Base-by-base conservation (phyloP, 2,329 filamentous ascomycete species). In the Spiromastix sp. region DNA sequence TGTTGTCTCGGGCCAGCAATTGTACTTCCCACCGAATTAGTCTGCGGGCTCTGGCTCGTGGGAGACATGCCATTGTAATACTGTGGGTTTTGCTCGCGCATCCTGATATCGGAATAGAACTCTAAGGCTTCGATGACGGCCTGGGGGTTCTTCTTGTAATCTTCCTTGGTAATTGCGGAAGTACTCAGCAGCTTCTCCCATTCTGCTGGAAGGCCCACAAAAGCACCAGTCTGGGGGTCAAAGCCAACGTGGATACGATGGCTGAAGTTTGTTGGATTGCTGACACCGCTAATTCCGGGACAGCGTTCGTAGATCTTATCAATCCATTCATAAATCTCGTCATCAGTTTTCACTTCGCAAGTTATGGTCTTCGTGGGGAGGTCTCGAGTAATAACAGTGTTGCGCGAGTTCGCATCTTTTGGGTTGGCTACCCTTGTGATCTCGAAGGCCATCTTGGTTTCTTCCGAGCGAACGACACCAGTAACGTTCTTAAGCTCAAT, bases 311-410 rank as follows among this genome's bases (percentile, higher is more conserved):
- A 96, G 47, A 98, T 93, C 57, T 87, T 85, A 60, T 98, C 91
- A 52, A 96, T 94, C 91, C 91, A 98, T 51, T 93, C 86, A 60
- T 98, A 98, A 36, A 98, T 77, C 48, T 98, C 91, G 54, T 94
- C 89, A 52, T 98, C 91, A 38, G 79, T 82, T 63, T 95, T 93
- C 50, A 96, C 86, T 56, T 83, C 85, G 58, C 94, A 91, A 44
- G 91, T 86, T 34, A 95, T 75, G 3, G 85, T 83, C 57, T 83
- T 85, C 39, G 80, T 82, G 6, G 79, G 74, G 21, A 84, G 79
- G 45, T 95, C 89, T 45, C 85, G 79, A 30, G 83, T 82, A 34
- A 80, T 76, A 8, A 85, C 74, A 41, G 81, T 84, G 33, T 72
- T 75, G 30, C 79, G 84, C 25, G 62, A 61, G 38, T 71, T 63